Base-by-base conservation (phyloP, 176 grass and related monocot genomes). In the Rhipidocladum racemiflorum region DNA sequence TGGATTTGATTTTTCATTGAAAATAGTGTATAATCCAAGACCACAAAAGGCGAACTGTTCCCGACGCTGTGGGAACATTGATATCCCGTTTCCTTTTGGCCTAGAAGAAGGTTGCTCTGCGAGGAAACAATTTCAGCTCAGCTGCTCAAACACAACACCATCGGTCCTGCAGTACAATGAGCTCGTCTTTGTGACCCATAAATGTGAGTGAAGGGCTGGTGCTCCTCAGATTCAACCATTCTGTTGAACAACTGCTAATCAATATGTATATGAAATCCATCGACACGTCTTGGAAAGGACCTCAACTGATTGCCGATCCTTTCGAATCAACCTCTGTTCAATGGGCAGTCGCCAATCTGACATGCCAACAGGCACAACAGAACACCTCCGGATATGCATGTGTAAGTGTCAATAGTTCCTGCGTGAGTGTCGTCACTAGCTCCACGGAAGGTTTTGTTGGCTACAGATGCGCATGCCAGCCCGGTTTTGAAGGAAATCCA, bases 271-370 rank as follows among this genome's bases (percentile, higher is more conserved):
- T 42, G 18, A 42, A 42, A 42, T 8, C 9, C 7, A 9, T 42
- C 39, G 7, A 7, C 5, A 5, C 0, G 3, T 29, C 39, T 28
- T 5, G 7, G 27, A 28, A 51, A 35, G 35, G n/a, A 68, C 61
- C 23, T 68, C 5, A n/a, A 7, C 38, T 80, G 13, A 46, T 49
- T 24, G 13, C 34, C 50, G 62, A 24, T 39, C 21, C 64, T 15
- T 17, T 18, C 4, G 64, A 40, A 20, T 67, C 64, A 10, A 24
- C 44, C 43, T 53, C 63, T 8, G 18, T 70, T 16, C 40, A 34
- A 7, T 83, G 80, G 80, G 80, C 71, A 4, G 71, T 83, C 61
- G 65, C 27, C 6, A 62, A 73, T 61, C 40, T 46, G 7, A 73
- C 50, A 0, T 83, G 80, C 45, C 50, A 29, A 42, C 35, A 55